Evolutionary conservation across 208 protist genomes (phyloP).

Genomic region (Trichomonas vaginalis): DNA sequence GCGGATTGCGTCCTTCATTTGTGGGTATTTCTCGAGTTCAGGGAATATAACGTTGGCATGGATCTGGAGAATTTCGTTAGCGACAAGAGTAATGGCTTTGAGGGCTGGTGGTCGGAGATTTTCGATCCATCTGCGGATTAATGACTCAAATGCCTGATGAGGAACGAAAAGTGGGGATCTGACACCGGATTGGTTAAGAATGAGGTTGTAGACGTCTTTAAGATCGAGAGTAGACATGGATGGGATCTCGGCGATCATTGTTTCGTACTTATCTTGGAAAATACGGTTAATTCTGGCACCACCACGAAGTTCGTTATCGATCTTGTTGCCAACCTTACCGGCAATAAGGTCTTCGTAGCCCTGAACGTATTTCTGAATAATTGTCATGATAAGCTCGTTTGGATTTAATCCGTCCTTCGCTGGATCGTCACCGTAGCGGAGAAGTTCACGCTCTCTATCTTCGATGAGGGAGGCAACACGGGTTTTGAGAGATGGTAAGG

Average conservation of each 20-base stretch:
- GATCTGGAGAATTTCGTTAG: neutral
- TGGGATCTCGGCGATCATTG: neutral
- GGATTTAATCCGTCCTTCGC: neutral
- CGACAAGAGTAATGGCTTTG: neutral
- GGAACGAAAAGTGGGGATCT: neutral
- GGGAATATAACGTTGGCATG: neutral
- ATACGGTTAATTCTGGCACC: constrained; percentile 15
- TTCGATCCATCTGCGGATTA: neutral
- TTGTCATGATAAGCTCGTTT: neutral
- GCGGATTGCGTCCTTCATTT: neutral
- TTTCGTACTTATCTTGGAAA: neutral
- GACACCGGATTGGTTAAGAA: neutral
- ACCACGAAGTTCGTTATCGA: neutral
- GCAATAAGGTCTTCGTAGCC: neutral
- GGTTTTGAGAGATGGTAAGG: constrained; percentile 63
- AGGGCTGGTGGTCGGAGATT: neutral
- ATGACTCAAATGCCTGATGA: neutral
- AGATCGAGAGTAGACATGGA: neutral
- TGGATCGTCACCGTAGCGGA: neutral
- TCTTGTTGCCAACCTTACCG: neutral
- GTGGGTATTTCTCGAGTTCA: neutral
- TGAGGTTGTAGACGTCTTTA: neutral
- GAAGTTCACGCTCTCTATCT: neutral
- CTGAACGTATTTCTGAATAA: neutral
- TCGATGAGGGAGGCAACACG: neutral